Conservation (phyloP, 2,329 filamentous ascomycete species). For the Penicillium fuscoglaucum region DNA sequence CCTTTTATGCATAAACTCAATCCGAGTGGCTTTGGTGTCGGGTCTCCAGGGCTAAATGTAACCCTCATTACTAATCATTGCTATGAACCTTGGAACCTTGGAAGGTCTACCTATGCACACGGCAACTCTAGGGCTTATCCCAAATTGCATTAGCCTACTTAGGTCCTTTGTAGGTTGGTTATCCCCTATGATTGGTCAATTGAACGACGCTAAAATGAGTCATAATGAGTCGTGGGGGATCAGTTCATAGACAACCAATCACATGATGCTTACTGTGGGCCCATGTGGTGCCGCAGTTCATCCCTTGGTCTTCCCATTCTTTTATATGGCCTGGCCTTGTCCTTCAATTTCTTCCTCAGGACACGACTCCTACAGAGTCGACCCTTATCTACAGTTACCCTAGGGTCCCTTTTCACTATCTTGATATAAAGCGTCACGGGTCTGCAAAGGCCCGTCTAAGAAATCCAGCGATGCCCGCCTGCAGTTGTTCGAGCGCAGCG, state of each 20-base stretch:
- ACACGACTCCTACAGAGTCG: conserved; percentile 22
- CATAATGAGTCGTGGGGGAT: conserved; percentile 25
- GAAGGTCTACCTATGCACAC: not conserved
- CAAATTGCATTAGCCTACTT: not conserved
- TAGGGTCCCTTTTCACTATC: not conserved
- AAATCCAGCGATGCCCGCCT: conserved; percentile 29
- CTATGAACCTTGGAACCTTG: not conserved
- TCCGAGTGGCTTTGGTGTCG: not conserved
- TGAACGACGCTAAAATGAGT: conserved; percentile 27
- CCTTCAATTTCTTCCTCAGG: conserved; percentile 24
- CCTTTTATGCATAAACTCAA: not conserved
- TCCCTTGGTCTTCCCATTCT: conserved; percentile 5
- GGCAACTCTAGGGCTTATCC: not conserved
- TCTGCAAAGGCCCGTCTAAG: conserved; percentile 29
- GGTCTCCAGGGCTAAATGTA: too few species aligned
- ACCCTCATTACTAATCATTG: too few species aligned
- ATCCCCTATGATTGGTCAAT: conserved; percentile 12
- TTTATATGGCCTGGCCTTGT: conserved; percentile 14
- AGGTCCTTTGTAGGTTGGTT: too few species aligned
- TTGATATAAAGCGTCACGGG: conserved; percentile 20
- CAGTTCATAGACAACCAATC: conserved; percentile 12
- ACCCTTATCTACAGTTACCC: conserved; percentile 2
- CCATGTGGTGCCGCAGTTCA: conserved; percentile 1
- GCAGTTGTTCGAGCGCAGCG: conserved; percentile 21
- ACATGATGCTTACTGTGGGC: not conserved